phyloP scores from a whole-genome alignment of 257 asterid species.

The Fraxinus excelsior region DNA sequence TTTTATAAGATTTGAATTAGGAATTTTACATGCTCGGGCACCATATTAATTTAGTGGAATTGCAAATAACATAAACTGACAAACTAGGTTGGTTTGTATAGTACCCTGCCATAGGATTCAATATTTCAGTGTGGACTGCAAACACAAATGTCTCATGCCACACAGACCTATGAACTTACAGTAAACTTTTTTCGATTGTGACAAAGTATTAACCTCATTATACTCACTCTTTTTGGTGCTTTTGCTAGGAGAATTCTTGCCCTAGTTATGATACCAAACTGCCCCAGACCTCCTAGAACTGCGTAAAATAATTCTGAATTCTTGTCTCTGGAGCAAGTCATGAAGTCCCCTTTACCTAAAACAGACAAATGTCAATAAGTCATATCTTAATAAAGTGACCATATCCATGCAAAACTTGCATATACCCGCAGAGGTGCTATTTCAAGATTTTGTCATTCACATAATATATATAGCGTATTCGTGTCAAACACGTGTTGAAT shows the following conservation, averaged over 20 bases:
- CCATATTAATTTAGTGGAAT: too few relatives aligned
- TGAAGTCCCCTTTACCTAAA: conserved; percentile 56
- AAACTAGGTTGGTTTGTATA: background rate
- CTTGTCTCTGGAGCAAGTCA: conserved; percentile 48
- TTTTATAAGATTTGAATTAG: too few relatives aligned
- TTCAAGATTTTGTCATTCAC: conserved; percentile 17
- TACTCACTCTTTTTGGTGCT: conserved; percentile 71
- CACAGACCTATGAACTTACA: too few relatives aligned
- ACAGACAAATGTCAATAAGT: background rate
- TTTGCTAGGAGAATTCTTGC: conserved; percentile 60
- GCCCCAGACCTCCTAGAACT: conserved; percentile 78
- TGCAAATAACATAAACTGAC: too few relatives aligned
- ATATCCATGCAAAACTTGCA: background rate
- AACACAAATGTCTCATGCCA: too few relatives aligned
- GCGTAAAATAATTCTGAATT: conserved; percentile 60
- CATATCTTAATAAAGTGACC: too few relatives aligned
- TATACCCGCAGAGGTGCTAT: background rate
- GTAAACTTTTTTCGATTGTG: background rate
- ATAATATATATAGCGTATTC: background rate
- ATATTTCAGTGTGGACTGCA: too few relatives aligned
- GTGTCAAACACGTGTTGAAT: too few relatives aligned
- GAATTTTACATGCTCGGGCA: too few relatives aligned
- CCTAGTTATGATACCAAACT: conserved; percentile 73
- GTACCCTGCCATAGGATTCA: too few relatives aligned
- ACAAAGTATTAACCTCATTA: background rate